These are phyloP conservation scores for Pseudogymnoascus sp. DNA, from an alignment of 2,329 filamentous ascomycete genomes.

Conservation along the genomic window DNA sequence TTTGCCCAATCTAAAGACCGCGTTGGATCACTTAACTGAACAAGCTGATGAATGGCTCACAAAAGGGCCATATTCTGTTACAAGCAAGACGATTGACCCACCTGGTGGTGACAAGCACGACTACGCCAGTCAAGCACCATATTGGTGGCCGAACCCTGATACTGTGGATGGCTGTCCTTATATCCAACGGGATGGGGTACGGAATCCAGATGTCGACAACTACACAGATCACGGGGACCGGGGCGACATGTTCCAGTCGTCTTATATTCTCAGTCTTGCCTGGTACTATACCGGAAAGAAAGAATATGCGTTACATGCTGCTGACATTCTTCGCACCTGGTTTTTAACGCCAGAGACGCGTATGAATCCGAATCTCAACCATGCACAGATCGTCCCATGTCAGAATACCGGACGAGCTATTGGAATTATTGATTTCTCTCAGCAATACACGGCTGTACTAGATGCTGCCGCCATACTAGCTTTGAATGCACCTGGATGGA, in stretches of 20 bases:
- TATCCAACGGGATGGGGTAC: slow-evolving; percentile 21
- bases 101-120: slow-evolving; percentile 21
- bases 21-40: neutral
- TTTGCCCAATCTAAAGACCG: neutral
- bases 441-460: slow-evolving; percentile 24
- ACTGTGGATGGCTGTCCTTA: slow-evolving; percentile 22
- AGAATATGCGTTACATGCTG: slow-evolving; percentile 21
- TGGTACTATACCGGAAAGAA: slow-evolving; percentile 25
- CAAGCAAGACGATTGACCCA: slow-evolving; percentile 16
- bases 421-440: slow-evolving; percentile 17
- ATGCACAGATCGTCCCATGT: slow-evolving; percentile 19
- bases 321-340: slow-evolving; percentile 23
- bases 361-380: slow-evolving; percentile 25
- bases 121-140: slow-evolving; percentile 22
- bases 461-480: slow-evolving; percentile 20
- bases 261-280: slow-evolving; percentile 22
- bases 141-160: slow-evolving; percentile 21
- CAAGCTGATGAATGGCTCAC: slow-evolving; percentile 18
- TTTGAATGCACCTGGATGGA: slow-evolving; percentile 19
- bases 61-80: slow-evolving; percentile 25
- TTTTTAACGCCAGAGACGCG: slow-evolving; percentile 20
- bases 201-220: slow-evolving; percentile 22
- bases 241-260: slow-evolving; percentile 23
- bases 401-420: slow-evolving; percentile 10
- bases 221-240: slow-evolving; percentile 19